phyloP scores from a whole-genome alignment of 2,329 filamentous ascomycete species.

The Metarhizium humberi region DNA sequence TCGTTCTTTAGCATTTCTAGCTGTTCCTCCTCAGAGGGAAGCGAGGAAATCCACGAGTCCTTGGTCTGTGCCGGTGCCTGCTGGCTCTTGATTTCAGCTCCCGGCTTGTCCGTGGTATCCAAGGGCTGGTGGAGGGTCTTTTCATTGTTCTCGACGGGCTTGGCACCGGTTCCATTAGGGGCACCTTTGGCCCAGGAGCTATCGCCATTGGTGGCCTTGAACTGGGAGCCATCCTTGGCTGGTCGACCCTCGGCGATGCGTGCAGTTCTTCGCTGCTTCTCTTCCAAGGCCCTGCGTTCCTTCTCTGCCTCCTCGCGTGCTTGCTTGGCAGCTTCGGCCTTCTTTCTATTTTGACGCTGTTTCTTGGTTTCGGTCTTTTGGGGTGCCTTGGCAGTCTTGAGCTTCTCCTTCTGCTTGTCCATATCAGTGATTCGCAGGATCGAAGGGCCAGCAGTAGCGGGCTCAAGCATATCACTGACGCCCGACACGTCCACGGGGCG shows the following conservation, averaged over 20 bases:
- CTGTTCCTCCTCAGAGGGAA: constrained; percentile 55
- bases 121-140: constrained; percentile 36
- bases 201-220: constrained; percentile 34
- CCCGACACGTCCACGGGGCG: constrained; percentile 52
- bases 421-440: constrained; percentile 69
- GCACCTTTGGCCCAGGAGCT: constrained; percentile 34
- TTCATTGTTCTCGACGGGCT: constrained; percentile 20
- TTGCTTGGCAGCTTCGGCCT: constrained; percentile 71
- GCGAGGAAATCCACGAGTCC: constrained; percentile 37
- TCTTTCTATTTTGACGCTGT: constrained; percentile 85
- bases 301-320: constrained; percentile 70
- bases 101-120: constrained; percentile 44
- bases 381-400: constrained; percentile 51
- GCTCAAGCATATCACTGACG: constrained; percentile 88
- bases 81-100: constrained; percentile 19
- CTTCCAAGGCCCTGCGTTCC: constrained; percentile 64
- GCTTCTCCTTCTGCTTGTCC: constrained; percentile 54
- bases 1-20: constrained; percentile 45
- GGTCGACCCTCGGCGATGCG: constrained; percentile 74
- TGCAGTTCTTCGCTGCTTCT: constrained; percentile 75
- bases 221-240: constrained; percentile 68
- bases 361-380: constrained; percentile 81
- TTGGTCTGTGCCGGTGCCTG: constrained; percentile 23
- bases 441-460: constrained; percentile 55
- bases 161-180: constrained; percentile 22